Evolutionary conservation across 2,329 filamentous ascomycete species (phyloP), one percentile per base, ranked within the genome.

Genomic region (Colletotrichum filicis): DNA sequence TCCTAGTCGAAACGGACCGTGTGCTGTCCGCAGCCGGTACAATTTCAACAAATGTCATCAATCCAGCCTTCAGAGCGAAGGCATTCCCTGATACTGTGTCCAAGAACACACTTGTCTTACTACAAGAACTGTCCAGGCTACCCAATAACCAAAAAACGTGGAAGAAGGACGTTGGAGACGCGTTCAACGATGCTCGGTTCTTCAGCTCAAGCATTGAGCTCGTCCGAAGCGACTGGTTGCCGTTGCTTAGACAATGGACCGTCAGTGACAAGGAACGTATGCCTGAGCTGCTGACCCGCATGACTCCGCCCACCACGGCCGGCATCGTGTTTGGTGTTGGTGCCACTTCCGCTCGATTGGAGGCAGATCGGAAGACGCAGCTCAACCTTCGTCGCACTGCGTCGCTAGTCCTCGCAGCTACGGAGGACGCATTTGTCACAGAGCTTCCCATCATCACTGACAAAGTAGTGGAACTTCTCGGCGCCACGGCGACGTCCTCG

Each of bases 301-400:
- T 99, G 74, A 92, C 92, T 6, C 90, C 95, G 4, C 97, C 97
- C 6, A 95, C 95, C 1, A 96, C 95, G 16, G 97, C 97, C 0
- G 97, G 97, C 9, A 97, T 99, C 77, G 96, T 99, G 80, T 99
- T 99, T 79, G 97, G 97, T n/a, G 97, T 99, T 0, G 97, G 97
- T 12, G 97, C 97, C 7, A 95, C 94, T 26, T 97, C 95, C 56
- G 97, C 97, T 46, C 90, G 97, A 71, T 89, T 97, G n/a, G 97
- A 99, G 83, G 95, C 97, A 6, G 97, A 99, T 82, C 92, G 95
- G 71, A 97, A 93, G 83, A 95, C 95, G 1, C 96, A 98, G 82
- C 88, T 98, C 35, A 98, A 95, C 75, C 88, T 99, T 22, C 93
- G 95, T 14, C 91, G 97, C 59, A 91, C 97, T 59, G 91, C 95